Conservation (phyloP, 1,139 yeast species). For the Sugiyamaella sp. region DNA sequence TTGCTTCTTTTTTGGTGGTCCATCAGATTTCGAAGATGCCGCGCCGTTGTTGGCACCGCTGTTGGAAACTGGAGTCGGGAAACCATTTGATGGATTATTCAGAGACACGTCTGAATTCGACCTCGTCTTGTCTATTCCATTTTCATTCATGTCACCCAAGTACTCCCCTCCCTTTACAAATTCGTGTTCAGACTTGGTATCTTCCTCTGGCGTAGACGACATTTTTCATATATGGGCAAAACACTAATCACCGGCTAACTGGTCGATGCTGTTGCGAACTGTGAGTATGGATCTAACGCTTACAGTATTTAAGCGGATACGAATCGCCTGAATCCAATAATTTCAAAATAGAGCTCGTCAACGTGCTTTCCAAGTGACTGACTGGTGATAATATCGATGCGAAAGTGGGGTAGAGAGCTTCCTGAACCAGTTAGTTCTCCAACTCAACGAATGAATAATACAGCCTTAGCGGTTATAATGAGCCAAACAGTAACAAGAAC, state of each 20-base stretch:
- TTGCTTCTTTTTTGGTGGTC: constrained; percentile 14
- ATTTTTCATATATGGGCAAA: too few relatives aligned
- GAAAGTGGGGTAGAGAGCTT: constrained; percentile 1
- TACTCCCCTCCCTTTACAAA: constrained; percentile 1
- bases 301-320: too few relatives aligned
- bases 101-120: constrained; percentile 2
- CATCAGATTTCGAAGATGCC: not conserved
- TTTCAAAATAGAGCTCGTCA: too few relatives aligned
- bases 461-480: not conserved
- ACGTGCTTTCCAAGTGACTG: too few relatives aligned
- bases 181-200: constrained; percentile 5
- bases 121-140: not conserved
- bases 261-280: too few relatives aligned
- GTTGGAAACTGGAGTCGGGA: constrained; percentile 5
- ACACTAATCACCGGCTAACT: too few relatives aligned
- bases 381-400: too few relatives aligned
- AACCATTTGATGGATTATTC: constrained; percentile 6
- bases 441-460: not conserved
- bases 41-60: not conserved
- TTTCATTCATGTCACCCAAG: not conserved
- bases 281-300: too few relatives aligned
- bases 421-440: not conserved
- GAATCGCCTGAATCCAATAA: too few relatives aligned
- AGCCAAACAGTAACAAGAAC: not conserved
- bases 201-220: constrained; percentile 16